Conservation (phyloP, 1,139 yeast species). For the Scheffersomyces stambukii region DNA sequence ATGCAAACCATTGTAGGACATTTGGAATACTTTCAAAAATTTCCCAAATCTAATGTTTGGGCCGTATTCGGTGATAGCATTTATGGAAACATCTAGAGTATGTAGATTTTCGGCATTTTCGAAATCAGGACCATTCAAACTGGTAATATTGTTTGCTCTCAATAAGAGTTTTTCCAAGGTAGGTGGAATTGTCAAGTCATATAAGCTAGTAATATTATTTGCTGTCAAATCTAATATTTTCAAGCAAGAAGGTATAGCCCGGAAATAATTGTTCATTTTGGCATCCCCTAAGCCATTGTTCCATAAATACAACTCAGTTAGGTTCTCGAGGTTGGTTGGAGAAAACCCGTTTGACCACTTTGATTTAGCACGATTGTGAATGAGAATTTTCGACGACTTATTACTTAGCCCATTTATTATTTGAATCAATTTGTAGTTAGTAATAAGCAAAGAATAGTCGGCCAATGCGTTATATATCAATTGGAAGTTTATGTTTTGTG, state of each 20-base stretch:
- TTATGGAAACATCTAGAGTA: conserved; percentile 6
- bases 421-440: conserved; percentile 11
- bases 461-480: conserved; percentile 12
- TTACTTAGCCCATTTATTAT: conserved; percentile 13
- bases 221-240: conserved; percentile 16
- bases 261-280: conserved; percentile 6
- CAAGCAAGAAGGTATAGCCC: conserved; percentile 8
- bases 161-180: conserved; percentile 13
- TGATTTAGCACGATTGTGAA: conserved; percentile 8
- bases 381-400: conserved; percentile 14
- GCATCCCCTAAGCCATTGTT: conserved; percentile 16
- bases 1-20: conserved; percentile 16
- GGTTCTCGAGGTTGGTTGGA: conserved; percentile 12
- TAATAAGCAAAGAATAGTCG: conserved; percentile 3
- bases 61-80: conserved; percentile 6
- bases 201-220: conserved; percentile 15
- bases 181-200: conserved; percentile 12
- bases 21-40: conserved; percentile 11
- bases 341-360: conserved; percentile 5
- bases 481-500: conserved; percentile 11
- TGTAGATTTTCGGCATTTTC: conserved; percentile 10
- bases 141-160: conserved; percentile 16
- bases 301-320: conserved; percentile 16
- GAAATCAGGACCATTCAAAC: conserved; percentile 15
- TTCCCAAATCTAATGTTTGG: conserved; percentile 14